Base-by-base conservation (phyloP, 192 early-diverging fungal species). In the Backusella tarrabulga region DNA sequence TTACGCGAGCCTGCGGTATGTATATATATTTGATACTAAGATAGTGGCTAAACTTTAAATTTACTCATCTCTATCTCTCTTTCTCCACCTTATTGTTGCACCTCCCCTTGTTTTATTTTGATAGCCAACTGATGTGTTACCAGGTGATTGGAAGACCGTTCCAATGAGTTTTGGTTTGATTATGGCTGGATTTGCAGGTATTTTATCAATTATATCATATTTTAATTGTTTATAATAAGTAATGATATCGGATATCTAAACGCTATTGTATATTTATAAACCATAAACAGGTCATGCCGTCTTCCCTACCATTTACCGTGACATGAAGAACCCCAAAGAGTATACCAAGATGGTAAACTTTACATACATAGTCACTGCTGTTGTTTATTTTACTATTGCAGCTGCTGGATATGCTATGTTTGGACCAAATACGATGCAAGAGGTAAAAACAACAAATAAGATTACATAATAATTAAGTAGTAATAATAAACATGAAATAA, bases 331-430 rank as follows among this genome's bases (percentile, higher is more conserved):
- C n/a, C 88, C 88, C 11, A 78, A 81, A 34, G 15, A 77, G 21
- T 93, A 84, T 77, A 80, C 77, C 8, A 67, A 44, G 12, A 82
- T 86, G 74, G 83, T 94, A 0, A 91, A 93, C 70, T 74, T 73
- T 0, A 89, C 88, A 15, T 94, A 91, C 76, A n/a, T 81, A 0
- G 75, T 85, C 12, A 85, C 85, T 36, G 79, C 85, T 14, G 12
- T 77, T 36, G 68, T 91, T 9, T 94, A 94, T 69, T 68, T 89
- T 46, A 68, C 76, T 15, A 79, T 94, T 17, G 89, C 83, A 5
- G 73, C 76, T 2, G 74, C 71, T 71, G 93, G 93, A 40, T 94
- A 93, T 80, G 9, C 82, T 15, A 93, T 93, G 92, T 94, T 93
- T 90, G 92, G 92, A 26, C 77, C 80, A 35, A 76, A 60, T 21